Evolutionary conservation across 2,329 filamentous ascomycete species (phyloP).

Genomic region (Fusarium agapanthi): DNA sequence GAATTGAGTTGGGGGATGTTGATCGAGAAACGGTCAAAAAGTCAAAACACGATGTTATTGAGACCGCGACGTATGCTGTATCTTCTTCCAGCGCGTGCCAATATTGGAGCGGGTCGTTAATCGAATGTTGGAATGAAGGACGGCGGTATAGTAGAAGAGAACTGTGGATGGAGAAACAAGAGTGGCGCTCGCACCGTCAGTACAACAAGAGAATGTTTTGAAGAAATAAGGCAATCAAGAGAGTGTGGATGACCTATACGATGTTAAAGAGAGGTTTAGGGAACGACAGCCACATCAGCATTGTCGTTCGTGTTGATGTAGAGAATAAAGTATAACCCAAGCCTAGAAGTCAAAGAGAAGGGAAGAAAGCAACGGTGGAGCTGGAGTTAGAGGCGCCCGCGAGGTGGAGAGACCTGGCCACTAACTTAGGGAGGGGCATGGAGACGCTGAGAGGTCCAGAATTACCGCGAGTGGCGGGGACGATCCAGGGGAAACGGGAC

Average conservation of each 20-base stretch:
- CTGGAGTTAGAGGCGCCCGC: not conserved
- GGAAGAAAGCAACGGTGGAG: not conserved
- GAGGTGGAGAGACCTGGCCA: not conserved
- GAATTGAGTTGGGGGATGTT: constrained; percentile 1
- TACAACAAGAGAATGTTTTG: constrained; percentile 14
- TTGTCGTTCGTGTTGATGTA: not conserved
- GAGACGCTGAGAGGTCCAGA: constrained; percentile 9
- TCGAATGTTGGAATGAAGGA: constrained; percentile 19
- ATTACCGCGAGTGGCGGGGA: constrained; percentile 24
- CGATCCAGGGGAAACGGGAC: constrained; percentile 29
- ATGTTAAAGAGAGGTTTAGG: constrained; percentile 17
- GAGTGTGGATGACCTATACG: constrained; percentile 10
- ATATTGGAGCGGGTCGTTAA: constrained; percentile 9
- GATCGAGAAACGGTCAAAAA: not conserved
- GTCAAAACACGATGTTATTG: not conserved
- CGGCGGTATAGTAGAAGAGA: not conserved
- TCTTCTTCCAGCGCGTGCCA: not conserved
- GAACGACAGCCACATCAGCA: constrained; percentile 22
- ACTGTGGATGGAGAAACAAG: not conserved
- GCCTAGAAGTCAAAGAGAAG: constrained; percentile 13
- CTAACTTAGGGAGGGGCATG: not conserved
- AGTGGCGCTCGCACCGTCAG: constrained; percentile 30
- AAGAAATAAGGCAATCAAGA: constrained; percentile 4
- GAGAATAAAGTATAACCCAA: constrained; percentile 2
- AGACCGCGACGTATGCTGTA: constrained; percentile 9